Conservation (phyloP, 768 basidiomycete genomes). For the Wakefieldia striispora region DNA sequence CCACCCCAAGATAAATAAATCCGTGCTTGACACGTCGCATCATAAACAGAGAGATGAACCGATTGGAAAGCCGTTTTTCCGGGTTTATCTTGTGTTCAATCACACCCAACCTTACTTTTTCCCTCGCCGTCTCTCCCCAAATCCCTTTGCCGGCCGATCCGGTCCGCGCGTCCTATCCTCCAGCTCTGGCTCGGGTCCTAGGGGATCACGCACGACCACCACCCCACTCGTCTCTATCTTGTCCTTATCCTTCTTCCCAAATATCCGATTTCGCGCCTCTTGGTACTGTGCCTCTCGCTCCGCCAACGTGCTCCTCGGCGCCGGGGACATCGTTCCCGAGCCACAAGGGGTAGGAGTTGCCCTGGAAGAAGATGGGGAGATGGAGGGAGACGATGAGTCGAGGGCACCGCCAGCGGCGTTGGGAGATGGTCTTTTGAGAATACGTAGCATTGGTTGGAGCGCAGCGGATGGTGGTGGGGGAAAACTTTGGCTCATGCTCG, state of each 20-base stretch:
- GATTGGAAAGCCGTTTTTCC: too few species aligned
- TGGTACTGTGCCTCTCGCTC: conserved; percentile 74
- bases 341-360: conserved; percentile 1
- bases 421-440: conserved; percentile 65
- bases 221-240: neutral
- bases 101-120: conserved; percentile 5
- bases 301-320: conserved; percentile 39
- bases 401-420: neutral
- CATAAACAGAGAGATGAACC: too few species aligned
- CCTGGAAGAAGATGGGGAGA: conserved; percentile 16
- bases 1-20: too few species aligned
- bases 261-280: conserved; percentile 72
- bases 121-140: conserved; percentile 22
- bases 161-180: conserved; percentile 3
- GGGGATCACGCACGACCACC: conserved; percentile 31
- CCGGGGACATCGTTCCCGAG: conserved; percentile 12
- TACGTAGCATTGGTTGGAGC: conserved; percentile 62
- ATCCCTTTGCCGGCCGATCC: conserved; percentile 24
- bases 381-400: neutral
- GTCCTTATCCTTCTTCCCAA: conserved; percentile 37
- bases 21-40: too few species aligned
- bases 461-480: conserved; percentile 54
- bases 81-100: too few species aligned
- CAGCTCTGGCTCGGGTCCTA: conserved; percentile 25
- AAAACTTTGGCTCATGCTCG: conserved; percentile 36